A percentile compares a stretch with the other conserved stretches of the same genome.
These are phyloP conservation scores for Metschnikowia kofuensis DNA, from an alignment of 805 yeast genomes.

Conservation along the genomic window DNA sequence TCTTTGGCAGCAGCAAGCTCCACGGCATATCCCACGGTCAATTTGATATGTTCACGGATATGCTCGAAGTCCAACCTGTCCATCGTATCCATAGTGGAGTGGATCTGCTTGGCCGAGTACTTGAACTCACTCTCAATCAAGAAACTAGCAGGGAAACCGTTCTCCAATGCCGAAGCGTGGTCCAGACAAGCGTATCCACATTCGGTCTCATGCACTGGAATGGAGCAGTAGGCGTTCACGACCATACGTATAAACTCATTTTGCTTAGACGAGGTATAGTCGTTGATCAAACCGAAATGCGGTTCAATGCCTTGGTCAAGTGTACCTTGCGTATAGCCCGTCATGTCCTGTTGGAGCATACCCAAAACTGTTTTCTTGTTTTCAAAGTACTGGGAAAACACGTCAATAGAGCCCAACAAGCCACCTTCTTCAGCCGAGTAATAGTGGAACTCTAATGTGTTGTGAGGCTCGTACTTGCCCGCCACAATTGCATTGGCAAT, in stretches of 20 bases:
- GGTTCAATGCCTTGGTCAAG: slow-evolving; percentile 51
- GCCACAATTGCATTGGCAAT: slow-evolving; percentile 38
- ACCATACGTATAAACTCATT: slow-evolving; percentile 61
- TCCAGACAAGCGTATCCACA: slow-evolving; percentile 96
- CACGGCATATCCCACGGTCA: slow-evolving; percentile 67
- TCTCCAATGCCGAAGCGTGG: slow-evolving; percentile 79
- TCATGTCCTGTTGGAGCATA: slow-evolving; percentile 94
- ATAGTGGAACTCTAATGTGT: slow-evolving; percentile 89
- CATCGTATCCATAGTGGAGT: slow-evolving; percentile 73
- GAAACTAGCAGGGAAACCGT: slow-evolving; percentile 82
- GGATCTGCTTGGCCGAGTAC: slow-evolving; percentile 66
- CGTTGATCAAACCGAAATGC: slow-evolving; percentile 77
- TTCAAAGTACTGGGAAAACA: slow-evolving; percentile 55
- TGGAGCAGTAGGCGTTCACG: slow-evolving; percentile 58
- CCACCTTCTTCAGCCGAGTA: slow-evolving; percentile 97
- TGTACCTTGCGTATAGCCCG: slow-evolving; percentile 65
- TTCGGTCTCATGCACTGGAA: slow-evolving; percentile 67
- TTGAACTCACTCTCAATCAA: slow-evolving; percentile 75
- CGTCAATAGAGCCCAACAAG: slow-evolving; percentile 77
- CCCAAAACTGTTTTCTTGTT: slow-evolving; percentile 58
- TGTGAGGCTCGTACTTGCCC: slow-evolving; percentile 50
- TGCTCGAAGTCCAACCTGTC: slow-evolving; percentile 78
- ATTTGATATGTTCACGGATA: slow-evolving; percentile 74
- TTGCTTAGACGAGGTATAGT: slow-evolving; percentile 55
- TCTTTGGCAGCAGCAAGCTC: slow-evolving; percentile 48